Percentiles rank a stretch among this genome's conserved stretches.
Conservation (phyloP, 768 basidiomycete genomes). For the Boletus barrowsii region DNA sequence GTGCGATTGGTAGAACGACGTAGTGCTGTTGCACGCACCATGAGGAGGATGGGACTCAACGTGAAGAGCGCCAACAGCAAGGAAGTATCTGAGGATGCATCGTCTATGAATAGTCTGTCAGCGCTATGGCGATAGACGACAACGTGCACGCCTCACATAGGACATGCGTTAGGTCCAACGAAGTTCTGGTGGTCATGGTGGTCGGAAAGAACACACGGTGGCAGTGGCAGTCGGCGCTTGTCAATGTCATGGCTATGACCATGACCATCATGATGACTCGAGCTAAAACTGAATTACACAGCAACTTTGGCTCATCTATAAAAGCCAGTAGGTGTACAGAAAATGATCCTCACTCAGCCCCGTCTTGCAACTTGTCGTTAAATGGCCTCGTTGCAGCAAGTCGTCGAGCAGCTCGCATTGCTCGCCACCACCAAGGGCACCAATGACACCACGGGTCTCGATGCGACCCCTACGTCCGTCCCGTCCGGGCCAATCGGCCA, state of each 20-base stretch:
- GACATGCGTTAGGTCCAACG: constrained; percentile 67
- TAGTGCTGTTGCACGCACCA: constrained; percentile 43
- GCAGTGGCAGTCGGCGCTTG: too few species aligned
- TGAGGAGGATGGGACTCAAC: constrained; percentile 66
- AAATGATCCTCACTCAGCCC: not conserved
- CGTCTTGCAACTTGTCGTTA: not conserved
- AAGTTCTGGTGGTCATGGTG: constrained; percentile 30
- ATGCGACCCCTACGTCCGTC: constrained; percentile 12
- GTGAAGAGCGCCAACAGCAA: constrained; percentile 60
- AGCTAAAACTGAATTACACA: too few species aligned
- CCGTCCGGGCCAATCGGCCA: constrained; percentile 22
- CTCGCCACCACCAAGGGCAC: constrained; percentile 18
- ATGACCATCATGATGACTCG: too few species aligned
- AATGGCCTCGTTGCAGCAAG: constrained; percentile 29
- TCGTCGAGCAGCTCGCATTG: constrained; percentile 28
- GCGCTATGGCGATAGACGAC: not conserved
- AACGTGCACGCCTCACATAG: constrained; percentile 42
- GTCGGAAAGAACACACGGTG: too few species aligned
- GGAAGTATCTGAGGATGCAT: constrained; percentile 57
- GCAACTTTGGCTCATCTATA: too few species aligned
- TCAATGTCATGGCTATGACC: too few species aligned
- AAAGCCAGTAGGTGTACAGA: too few species aligned
- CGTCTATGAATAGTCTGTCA: constrained; percentile 40
- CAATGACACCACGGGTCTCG: constrained; percentile 10
- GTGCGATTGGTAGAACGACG: not conserved